Base-by-base conservation (phyloP, 2,329 filamentous ascomycete species). In the Trichoderma koningii region DNA sequence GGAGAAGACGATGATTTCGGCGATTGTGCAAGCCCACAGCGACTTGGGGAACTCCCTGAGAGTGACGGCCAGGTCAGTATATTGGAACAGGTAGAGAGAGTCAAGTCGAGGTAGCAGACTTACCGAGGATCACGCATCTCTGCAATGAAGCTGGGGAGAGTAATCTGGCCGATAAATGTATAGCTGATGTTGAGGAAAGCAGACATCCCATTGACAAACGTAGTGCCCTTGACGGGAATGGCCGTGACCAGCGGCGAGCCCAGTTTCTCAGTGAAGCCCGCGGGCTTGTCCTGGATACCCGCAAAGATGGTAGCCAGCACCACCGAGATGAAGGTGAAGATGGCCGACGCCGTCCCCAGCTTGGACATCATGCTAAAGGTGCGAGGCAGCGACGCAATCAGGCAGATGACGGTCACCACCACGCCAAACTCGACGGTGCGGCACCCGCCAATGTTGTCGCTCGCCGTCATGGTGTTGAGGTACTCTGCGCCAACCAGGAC, bases 121-220 rank as follows among this genome's bases (percentile, higher is more conserved):
- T 72, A 80, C 79, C 77, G 75, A 1, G 86, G 85, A 30, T 88
- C 82, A 65, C 81, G 90, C 93, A 97, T 97, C 77, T 97, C 93
- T 3, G 93, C 93, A 69, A 97, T 97, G 80, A 97, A 97, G 70
- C 90, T 94, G 0, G 93, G 93, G 15, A 97, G 83, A 0, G 93
- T 97, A 71, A 97, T 96, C 75, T 97, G 93, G 0, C 93, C 93
- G 70, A 97, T 97, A 74, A 97, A 97, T 0, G 93, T 97, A 76
- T 97, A 97, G 78, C 89, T 92, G 74, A 97, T 97, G 78, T 97
- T 97, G 75, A 97, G 83, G 77, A 97, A 97, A 0, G 93, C 93
- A 61, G 88, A 92, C 83, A 96, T 89, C 23, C 89, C 93, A 3
- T 84, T 81, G 3, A 96, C 91, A 70, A 96, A 97, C 0, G 89